Evolutionary conservation across 345 rosid species (phyloP).

Genomic region (Raphanus sativus): DNA sequence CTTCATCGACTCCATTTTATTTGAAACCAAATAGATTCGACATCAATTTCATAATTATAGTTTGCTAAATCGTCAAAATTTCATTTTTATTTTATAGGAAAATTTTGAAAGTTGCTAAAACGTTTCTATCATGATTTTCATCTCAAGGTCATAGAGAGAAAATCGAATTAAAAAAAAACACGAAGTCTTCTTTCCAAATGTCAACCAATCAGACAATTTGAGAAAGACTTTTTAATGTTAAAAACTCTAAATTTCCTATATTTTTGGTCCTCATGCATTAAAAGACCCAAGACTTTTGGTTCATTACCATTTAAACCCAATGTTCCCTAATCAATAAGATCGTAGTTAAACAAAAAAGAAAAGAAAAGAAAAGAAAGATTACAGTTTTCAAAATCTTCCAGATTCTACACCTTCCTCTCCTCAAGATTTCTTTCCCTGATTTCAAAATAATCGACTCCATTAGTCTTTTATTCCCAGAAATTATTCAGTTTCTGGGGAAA

Average conservation of each 20-base stretch:
- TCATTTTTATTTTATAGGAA: neutral
- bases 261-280: neutral
- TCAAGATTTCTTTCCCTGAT: neutral
- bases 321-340: neutral
- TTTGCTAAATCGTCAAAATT: neutral
- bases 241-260: neutral
- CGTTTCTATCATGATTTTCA: neutral
- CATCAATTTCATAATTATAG: neutral
- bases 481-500: constrained; percentile 17
- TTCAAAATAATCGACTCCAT: neutral
- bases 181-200: neutral
- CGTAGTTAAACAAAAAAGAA: too few relatives aligned
- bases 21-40: too few relatives aligned
- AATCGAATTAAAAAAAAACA: neutral
- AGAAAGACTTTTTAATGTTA: neutral
- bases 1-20: too few relatives aligned
- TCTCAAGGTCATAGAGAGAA: neutral
- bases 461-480: constrained; percentile 19
- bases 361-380: neutral
- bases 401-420: neutral
- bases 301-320: constrained; percentile 15
- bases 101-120: neutral
- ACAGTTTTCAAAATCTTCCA: neutral
- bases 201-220: constrained; percentile 12
- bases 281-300: constrained; percentile 32